These are phyloP conservation scores for Aspergillus sp. DNA, from an alignment of 2,329 filamentous ascomycete genomes.

Conservation along the genomic window DNA sequence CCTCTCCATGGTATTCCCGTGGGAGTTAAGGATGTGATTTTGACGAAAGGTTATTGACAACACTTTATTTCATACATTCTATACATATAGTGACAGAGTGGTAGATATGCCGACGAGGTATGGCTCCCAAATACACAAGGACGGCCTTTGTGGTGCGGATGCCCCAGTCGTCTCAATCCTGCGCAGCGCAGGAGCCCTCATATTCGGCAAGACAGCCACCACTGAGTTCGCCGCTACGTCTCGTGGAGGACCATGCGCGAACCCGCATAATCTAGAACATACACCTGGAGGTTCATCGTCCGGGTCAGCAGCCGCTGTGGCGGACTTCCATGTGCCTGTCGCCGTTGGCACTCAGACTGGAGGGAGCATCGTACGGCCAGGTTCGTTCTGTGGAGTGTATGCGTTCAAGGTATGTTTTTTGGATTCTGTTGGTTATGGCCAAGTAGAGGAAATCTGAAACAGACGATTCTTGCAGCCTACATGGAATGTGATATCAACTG, in stretches of 20 bases:
- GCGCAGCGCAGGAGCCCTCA: constrained; percentile 9
- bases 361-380: constrained; percentile 64
- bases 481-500: not conserved
- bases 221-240: constrained; percentile 12
- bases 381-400: constrained; percentile 64
- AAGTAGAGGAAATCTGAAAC: not conserved
- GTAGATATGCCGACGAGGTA: constrained; percentile 14
- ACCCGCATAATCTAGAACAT: constrained; percentile 53
- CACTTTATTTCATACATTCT: not conserved
- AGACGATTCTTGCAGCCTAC: not conserved
- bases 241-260: constrained; percentile 46
- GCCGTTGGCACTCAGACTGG: constrained; percentile 66
- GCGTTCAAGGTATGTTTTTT: constrained; percentile 51
- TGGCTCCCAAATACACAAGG: constrained; percentile 10
- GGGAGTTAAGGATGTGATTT: constrained; percentile 62
- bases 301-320: constrained; percentile 66
- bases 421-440: not conserved
- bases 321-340: constrained; percentile 62
- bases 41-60: constrained; percentile 48
- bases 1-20: constrained; percentile 59
- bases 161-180: constrained; percentile 6
- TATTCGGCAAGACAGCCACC: constrained; percentile 15
- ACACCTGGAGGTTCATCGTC: constrained; percentile 69
- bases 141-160: constrained; percentile 3
- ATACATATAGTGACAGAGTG: not conserved